Conservation (phyloP, 2,329 filamentous ascomycete species). For the Colletotrichum sp. region DNA sequence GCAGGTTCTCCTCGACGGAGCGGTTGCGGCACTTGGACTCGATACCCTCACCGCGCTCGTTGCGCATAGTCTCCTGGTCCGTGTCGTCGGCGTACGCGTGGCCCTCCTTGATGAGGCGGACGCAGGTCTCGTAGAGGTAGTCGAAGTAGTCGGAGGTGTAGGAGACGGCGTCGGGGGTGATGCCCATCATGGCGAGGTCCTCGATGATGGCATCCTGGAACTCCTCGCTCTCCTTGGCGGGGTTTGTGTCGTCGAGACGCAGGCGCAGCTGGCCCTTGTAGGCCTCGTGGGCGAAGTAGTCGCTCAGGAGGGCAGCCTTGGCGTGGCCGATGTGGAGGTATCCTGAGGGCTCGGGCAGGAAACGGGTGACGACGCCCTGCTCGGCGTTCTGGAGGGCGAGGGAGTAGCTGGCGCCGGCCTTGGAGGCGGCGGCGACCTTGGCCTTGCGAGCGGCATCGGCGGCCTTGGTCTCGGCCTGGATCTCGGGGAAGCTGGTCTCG, state of each 20-base stretch:
- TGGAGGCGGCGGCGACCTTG: conserved; percentile 72
- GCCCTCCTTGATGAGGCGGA: conserved; percentile 84
- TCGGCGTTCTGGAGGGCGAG: conserved; percentile 85
- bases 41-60: conserved; percentile 83
- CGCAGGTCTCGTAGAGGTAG: conserved; percentile 83
- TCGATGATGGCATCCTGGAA: conserved; percentile 93
- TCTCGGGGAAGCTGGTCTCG: conserved; percentile 81
- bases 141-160: conserved; percentile 98
- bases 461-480: conserved; percentile 72
- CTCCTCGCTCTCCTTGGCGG: conserved; percentile 95
- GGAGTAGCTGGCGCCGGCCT: conserved; percentile 87
- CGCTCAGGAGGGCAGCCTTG: conserved; percentile 91
- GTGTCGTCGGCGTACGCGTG: conserved; percentile 96
- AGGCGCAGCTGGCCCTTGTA: conserved; percentile 91
- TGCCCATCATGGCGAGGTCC: conserved; percentile 89
- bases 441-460: conserved; percentile 72
- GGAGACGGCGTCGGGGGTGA: conserved; percentile 84
- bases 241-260: conserved; percentile 97
- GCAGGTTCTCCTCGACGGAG: conserved; percentile 81
- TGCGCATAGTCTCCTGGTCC: conserved; percentile 84
- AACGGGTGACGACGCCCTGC: conserved; percentile 88
- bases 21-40: conserved; percentile 82
- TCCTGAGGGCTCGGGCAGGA: conserved; percentile 87
- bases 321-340: conserved; percentile 94
- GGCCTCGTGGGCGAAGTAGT: conserved; percentile 94